phyloP scores from a whole-genome alignment of 345 rosid genomes.

The Raphanus sativus region DNA sequence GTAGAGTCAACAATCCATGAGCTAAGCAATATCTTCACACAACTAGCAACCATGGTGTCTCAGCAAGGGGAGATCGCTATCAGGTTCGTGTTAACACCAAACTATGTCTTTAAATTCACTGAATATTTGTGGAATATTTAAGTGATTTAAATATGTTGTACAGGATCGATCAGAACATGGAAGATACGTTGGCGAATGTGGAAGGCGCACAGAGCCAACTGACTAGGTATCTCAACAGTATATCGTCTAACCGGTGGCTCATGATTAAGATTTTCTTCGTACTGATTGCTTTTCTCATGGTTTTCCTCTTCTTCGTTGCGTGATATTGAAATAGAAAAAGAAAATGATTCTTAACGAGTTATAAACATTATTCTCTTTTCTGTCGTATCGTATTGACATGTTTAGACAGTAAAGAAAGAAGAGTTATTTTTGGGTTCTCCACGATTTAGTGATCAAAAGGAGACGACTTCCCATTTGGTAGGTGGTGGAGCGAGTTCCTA shows the following conservation, averaged over 20 bases:
- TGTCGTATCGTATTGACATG: conserved; percentile 34
- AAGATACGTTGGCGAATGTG: conserved; percentile 62
- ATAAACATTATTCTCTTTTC: not conserved
- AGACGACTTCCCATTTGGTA: not conserved
- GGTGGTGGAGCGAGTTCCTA: too few relatives aligned
- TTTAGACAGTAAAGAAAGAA: conserved; percentile 5
- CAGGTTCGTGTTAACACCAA: conserved; percentile 44
- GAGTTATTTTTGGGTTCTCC: too few relatives aligned
- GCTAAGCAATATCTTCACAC: conserved; percentile 67
- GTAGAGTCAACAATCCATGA: conserved; percentile 89
- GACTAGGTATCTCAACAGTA: conserved; percentile 68
- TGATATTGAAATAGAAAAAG: conserved; percentile 27
- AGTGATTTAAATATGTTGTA: not conserved
- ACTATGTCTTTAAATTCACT: not conserved
- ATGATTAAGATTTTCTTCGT: conserved; percentile 82
- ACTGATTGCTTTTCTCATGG: conserved; percentile 69
- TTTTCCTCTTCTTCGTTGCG: conserved; percentile 81
- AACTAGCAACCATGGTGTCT: conserved; percentile 80
- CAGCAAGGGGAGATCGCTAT: conserved; percentile 91
- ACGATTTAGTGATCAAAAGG: too few relatives aligned
- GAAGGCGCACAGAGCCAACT: conserved; percentile 77
- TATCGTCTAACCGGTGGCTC: conserved; percentile 79
- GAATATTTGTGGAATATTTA: not conserved
- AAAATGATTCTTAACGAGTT: conserved; percentile 8
- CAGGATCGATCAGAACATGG: conserved; percentile 87